phyloP scores from a whole-genome alignment of 2,329 filamentous ascomycete species.

The Fusarium praegraminearum region DNA sequence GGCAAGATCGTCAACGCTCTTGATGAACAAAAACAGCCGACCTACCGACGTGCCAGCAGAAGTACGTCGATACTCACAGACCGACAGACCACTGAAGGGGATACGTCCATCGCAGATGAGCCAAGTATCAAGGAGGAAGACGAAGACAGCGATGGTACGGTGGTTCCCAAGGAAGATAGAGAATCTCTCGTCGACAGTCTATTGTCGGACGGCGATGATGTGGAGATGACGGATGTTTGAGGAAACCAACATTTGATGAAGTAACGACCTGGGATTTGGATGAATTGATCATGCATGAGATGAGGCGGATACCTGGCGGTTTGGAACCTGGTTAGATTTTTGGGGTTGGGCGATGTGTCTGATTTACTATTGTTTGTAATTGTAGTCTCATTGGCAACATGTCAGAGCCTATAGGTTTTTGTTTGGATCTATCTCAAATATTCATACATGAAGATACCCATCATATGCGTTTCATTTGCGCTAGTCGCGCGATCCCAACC shows the following conservation, averaged over 20 bases:
- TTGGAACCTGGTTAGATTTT: slow-evolving; percentile 18
- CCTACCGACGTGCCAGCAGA: slow-evolving; percentile 58
- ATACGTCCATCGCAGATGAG: slow-evolving; percentile 57
- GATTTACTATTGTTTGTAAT: slow-evolving; percentile 27
- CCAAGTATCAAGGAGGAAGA: slow-evolving; percentile 63
- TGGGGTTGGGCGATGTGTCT: slow-evolving; percentile 31
- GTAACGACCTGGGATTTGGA: slow-evolving; percentile 41
- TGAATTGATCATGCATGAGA: slow-evolving; percentile 34
- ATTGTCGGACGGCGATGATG: slow-evolving; percentile 56
- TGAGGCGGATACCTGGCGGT: slow-evolving; percentile 21
- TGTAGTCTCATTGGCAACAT: slow-evolving; percentile 6
- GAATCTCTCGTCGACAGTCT: slow-evolving; percentile 57
- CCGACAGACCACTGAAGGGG: slow-evolving; percentile 53
- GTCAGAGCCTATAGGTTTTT: neutral
- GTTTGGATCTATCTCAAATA: slow-evolving; percentile 7
- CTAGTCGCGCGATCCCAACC: slow-evolving; percentile 56
- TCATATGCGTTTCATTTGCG: neutral
- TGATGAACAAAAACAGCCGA: slow-evolving; percentile 58
- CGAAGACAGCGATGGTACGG: slow-evolving; percentile 54
- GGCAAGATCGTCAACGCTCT: slow-evolving; percentile 75
- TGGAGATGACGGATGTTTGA: slow-evolving; percentile 49
- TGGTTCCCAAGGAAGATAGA: slow-evolving; percentile 50
- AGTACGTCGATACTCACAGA: slow-evolving; percentile 56
- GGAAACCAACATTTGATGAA: slow-evolving; percentile 32
- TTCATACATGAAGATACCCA: slow-evolving; percentile 13